Conservation (phyloP, 345 rosid species). For the Physaria fendleri region DNA sequence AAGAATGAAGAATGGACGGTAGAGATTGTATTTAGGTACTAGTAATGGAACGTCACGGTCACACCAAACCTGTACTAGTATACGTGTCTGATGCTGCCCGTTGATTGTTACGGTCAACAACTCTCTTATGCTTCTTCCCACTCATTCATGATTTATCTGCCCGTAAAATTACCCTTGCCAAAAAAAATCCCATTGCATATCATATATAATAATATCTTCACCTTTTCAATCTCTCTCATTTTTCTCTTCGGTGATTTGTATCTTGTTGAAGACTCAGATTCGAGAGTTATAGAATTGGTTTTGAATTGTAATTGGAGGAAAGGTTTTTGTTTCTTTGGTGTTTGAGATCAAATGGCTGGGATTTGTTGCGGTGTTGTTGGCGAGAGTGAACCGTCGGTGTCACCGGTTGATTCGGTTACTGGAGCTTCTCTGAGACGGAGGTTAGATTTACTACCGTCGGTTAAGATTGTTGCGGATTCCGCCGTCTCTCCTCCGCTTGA, state of each 20-base stretch:
- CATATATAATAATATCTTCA: background rate
- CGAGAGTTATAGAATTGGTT: background rate
- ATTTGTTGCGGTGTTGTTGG: constrained; percentile 72
- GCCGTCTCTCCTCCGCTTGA: constrained; percentile 40
- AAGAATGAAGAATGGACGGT: constrained; percentile 44
- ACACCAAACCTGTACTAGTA: constrained; percentile 60
- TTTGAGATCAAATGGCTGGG: constrained; percentile 50
- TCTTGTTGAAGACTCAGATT: background rate
- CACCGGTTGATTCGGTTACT: constrained; percentile 43
- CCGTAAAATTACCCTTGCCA: too few species aligned
- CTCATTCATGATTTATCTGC: constrained; percentile 33
- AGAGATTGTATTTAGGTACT: constrained; percentile 39
- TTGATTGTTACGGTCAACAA: constrained; percentile 54
- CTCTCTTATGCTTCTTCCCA: too few species aligned
- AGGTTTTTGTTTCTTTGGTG: background rate
- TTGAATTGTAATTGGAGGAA: background rate
- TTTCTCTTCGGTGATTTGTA: background rate
- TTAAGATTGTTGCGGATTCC: constrained; percentile 43
- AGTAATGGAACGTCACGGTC: constrained; percentile 62
- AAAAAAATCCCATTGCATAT: constrained; percentile 18
- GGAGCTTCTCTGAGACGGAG: constrained; percentile 48
- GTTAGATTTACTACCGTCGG: constrained; percentile 49
- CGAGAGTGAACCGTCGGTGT: constrained; percentile 54
- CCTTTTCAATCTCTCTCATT: background rate
- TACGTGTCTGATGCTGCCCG: constrained; percentile 72